Percentiles rank a stretch among this genome's conserved stretches.
phyloP scores from a whole-genome alignment of 306 rosid genomes.

The Acacia melanoxylon region DNA sequence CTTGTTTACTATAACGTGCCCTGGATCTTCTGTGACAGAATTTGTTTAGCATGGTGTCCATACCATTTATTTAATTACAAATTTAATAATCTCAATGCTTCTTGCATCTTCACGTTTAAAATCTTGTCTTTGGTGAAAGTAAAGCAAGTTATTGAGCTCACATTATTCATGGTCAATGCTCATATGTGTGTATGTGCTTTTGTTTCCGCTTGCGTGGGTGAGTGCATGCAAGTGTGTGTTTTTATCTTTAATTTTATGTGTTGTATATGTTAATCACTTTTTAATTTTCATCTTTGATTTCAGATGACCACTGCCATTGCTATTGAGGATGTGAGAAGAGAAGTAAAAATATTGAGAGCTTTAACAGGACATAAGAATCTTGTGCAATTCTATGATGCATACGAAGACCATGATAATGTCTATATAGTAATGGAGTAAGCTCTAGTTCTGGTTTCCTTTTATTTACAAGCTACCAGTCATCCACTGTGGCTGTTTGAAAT shows the following conservation, averaged over 20 bases:
- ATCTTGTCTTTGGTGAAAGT: neutral
- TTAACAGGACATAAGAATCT: constrained; percentile 82
- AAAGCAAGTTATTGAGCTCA: neutral
- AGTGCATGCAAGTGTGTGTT: neutral
- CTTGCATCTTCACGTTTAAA: neutral
- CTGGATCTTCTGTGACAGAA: constrained; percentile 1
- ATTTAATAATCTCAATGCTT: neutral
- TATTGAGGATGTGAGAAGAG: constrained; percentile 94
- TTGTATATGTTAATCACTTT: neutral
- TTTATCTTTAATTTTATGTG: neutral
- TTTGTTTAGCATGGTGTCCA: constrained; percentile 9
- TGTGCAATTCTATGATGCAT: constrained; percentile 74
- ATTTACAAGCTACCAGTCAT: constrained; percentile 7
- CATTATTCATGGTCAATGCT: neutral
- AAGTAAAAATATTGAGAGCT: constrained; percentile 90
- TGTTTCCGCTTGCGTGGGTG: neutral
- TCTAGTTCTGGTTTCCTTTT: constrained; percentile 18
- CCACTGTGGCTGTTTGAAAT: neutral
- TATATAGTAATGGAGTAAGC: constrained; percentile 95
- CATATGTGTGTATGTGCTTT: neutral
- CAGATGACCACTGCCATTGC: constrained; percentile 98
- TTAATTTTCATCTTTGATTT: constrained; percentile 31
- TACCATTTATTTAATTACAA: neutral
- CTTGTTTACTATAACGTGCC: neutral
- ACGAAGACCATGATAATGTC: constrained; percentile 83